These are phyloP conservation scores for Camelina sativa DNA, from an alignment of 345 rosid genomes.

Conservation along the genomic window DNA sequence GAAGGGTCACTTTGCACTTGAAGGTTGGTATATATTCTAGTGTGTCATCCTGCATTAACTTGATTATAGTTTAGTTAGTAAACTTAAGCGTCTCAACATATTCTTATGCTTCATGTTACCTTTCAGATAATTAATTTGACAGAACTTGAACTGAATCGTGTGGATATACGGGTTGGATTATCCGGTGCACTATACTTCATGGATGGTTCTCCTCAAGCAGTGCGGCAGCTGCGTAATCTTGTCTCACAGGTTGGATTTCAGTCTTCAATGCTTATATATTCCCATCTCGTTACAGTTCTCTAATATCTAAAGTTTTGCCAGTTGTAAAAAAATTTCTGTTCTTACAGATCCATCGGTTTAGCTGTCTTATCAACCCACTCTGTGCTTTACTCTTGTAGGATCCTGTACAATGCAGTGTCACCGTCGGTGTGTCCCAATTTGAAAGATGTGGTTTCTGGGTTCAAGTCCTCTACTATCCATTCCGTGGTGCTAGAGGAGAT, in stretches of 20 bases:
- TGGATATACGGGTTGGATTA: conserved; percentile 93
- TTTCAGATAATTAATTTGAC: conserved; percentile 91
- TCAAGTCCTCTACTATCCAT: conserved; percentile 93
- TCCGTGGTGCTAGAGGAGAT: conserved; percentile 88
- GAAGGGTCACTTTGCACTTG: conserved; percentile 86
- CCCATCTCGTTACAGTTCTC: conserved; percentile 20
- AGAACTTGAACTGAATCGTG: conserved; percentile 88
- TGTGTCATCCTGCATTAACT: conserved; percentile 31
- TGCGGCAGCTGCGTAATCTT: conserved; percentile 86
- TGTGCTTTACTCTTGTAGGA: conserved; percentile 57
- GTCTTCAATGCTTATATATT: conserved; percentile 25
- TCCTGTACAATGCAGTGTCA: conserved; percentile 90
- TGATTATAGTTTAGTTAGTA: conserved; percentile 17
- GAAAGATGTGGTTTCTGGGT: conserved; percentile 97
- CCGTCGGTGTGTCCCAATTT: conserved; percentile 95
- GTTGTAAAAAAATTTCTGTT: conserved; percentile 15
- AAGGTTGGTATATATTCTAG: conserved; percentile 57
- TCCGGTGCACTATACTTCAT: conserved; percentile 89
- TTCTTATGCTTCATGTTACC: conserved; percentile 16
- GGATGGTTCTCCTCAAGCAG: conserved; percentile 99
- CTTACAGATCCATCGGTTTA: conserved; percentile 4
- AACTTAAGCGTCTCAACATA: conserved; percentile 7
- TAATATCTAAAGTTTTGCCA: neutral
- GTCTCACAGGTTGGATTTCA: conserved; percentile 81
- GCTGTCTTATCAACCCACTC: conserved; percentile 19